Evolutionary conservation across 495 filamentous ascomycete species (phyloP).

Genomic region (Staphylotrichum tortipilum): DNA sequence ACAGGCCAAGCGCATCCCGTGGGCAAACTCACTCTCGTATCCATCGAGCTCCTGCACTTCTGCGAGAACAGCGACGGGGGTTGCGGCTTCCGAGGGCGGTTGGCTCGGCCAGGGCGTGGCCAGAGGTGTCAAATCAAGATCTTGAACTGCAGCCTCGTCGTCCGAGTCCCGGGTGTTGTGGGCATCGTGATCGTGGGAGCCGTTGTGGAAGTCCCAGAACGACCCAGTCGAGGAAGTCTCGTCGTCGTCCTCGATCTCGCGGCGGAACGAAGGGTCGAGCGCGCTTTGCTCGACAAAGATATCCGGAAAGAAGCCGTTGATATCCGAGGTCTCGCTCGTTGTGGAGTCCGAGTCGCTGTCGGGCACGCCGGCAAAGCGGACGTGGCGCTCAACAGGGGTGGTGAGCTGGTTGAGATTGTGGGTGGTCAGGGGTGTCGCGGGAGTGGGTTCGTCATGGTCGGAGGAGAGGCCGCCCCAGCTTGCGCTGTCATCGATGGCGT

Average conservation of each 20-base stretch:
- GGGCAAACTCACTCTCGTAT: constrained; percentile 62
- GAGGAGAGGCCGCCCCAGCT: constrained; percentile 52
- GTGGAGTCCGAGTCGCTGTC: constrained; percentile 40
- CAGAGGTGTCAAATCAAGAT: constrained; percentile 20
- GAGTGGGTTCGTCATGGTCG: constrained; percentile 38
- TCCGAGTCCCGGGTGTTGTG: constrained; percentile 20
- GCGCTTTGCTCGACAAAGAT: constrained; percentile 65
- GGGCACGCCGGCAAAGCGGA: constrained; percentile 43
- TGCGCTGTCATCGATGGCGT: constrained; percentile 34
- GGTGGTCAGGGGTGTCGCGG: constrained; percentile 33
- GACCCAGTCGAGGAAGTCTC: constrained; percentile 38
- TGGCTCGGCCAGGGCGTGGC: constrained; percentile 41
- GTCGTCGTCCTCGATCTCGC: constrained; percentile 55
- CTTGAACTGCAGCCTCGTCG: constrained; percentile 18
- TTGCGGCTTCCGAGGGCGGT: constrained; percentile 32
- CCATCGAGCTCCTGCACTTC: constrained; percentile 53
- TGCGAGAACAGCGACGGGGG: constrained; percentile 38
- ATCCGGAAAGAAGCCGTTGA: constrained; percentile 53
- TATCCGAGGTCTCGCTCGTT: constrained; percentile 35
- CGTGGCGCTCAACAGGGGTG: constrained; percentile 41
- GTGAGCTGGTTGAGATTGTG: constrained; percentile 41
- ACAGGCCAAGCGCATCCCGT: constrained; percentile 22
- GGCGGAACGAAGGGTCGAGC: constrained; percentile 59
- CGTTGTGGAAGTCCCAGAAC: constrained; percentile 37
- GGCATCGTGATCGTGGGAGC: constrained; percentile 15